phyloP scores from a whole-genome alignment of 805 yeast genomes.

The Torulaspora franciscae region DNA sequence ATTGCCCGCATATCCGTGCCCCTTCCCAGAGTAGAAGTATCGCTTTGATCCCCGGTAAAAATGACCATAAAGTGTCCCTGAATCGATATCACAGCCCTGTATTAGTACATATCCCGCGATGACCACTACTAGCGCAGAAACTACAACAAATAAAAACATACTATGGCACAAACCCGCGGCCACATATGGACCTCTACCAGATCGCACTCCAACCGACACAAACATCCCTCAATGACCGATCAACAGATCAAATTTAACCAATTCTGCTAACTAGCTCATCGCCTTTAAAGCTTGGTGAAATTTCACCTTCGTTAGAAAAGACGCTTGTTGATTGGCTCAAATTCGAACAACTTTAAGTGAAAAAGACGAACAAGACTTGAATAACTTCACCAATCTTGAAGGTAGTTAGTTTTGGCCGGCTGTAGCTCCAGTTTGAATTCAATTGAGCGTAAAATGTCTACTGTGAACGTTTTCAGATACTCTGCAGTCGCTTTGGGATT shows the following conservation, averaged over 20 bases:
- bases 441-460: conserved; percentile 37
- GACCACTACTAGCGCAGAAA: conserved; percentile 12
- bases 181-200: conserved; percentile 9
- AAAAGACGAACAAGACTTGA: not conserved
- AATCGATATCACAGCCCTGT: conserved; percentile 2
- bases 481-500: conserved; percentile 85
- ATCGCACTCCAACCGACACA: conserved; percentile 15
- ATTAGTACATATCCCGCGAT: conserved; percentile 22
- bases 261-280: not conserved
- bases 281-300: not conserved
- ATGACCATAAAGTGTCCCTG: conserved; percentile 5
- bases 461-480: conserved; percentile 77
- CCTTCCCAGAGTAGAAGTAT: conserved; percentile 18
- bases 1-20: conserved; percentile 7
- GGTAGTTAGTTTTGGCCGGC: not conserved
- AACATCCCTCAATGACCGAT: conserved; percentile 12
- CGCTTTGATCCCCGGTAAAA: conserved; percentile 18
- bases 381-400: not conserved
- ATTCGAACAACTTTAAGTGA: not conserved
- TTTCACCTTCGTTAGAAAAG: not conserved
- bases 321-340: conserved; percentile 2
- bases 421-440: not conserved
- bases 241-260: not conserved
- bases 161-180: conserved; percentile 16
- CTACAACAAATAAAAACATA: conserved; percentile 22